Evolutionary conservation across 1,284 basidiomycete species (phyloP), one percentile per base, ranked within the genome.

Genomic region (Microstroma glucosiphilum): DNA sequence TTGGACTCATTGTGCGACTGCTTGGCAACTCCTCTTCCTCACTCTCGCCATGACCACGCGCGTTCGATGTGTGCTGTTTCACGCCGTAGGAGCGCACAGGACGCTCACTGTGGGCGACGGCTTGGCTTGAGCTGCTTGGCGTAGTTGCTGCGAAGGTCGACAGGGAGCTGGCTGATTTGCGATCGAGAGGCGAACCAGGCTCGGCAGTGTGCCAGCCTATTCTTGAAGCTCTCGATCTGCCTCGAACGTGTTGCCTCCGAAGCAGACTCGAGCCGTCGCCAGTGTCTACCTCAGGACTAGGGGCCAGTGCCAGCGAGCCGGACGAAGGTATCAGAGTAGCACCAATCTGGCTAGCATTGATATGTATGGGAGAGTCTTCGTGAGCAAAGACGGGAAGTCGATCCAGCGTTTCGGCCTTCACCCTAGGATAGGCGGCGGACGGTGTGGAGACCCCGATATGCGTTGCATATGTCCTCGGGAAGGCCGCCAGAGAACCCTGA

Each of bases 151-250:
- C 43, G 13, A 48, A 48, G 15, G 43, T 48, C 43, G 43, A 17
- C 15, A 48, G 13, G 12, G 43, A 37, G 9, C 30, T 48, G 3
- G 51, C 25, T 4, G 51, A 54, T 65, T 75, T 75, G 53, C 72
- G 67, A 11, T 68, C 72, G 13, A 75, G 63, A 15, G 72, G 72
- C 49, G 71, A 73, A n/a, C 68, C 69, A 26, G 68, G 72, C 58
- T 75, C 72, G 58, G 63, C 66, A 55, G 62, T 60, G 55, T 69
- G 66, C 69, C 67, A 71, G 17, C 72, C 71, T 0, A 68, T 64
- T 26, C 72, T 60, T 57, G 64, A 65, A 23, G 71, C 71, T 21
- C 71, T 65, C 40, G 69, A 64, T 49, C 71, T 63, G 21, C 67
- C 71, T 55, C 62, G 60, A 19, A 25, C 12, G 17, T 19, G 56